These are phyloP conservation scores for Erodium chrysanthum DNA, from an alignment of 441 rosid species.

Conservation along the genomic window DNA sequence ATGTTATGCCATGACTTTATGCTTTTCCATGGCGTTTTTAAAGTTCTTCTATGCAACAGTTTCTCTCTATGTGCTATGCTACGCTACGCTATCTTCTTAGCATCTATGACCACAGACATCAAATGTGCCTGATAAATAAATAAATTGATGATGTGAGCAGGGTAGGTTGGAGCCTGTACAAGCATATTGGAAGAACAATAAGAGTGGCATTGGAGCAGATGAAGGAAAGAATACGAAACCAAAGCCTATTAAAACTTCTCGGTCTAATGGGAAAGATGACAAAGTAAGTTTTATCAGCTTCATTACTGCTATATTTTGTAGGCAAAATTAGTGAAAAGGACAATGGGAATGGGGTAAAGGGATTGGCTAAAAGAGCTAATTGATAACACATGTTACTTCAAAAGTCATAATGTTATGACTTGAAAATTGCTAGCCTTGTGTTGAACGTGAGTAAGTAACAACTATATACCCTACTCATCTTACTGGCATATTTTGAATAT, in stretches of 20 bases:
- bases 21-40: not conserved
- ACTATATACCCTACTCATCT: not conserved
- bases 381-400: not conserved
- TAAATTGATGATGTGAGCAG: slow-evolving; percentile 25
- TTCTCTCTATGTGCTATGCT: not conserved
- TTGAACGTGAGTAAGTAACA: not conserved
- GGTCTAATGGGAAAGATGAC: slow-evolving; percentile 17
- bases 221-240: slow-evolving; percentile 31
- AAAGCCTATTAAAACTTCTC: slow-evolving; percentile 20
- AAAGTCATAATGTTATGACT: not conserved
- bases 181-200: slow-evolving; percentile 49
- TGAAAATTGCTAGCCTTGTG: not conserved
- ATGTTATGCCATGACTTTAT: not conserved
- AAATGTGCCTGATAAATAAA: not conserved
- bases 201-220: slow-evolving; percentile 68
- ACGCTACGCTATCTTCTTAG: not conserved
- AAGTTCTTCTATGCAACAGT: not conserved
- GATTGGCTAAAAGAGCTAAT: not conserved
- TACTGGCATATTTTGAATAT: not conserved
- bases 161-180: slow-evolving; percentile 72
- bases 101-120: not conserved
- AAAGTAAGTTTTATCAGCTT: slow-evolving; percentile 24
- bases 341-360: not conserved
- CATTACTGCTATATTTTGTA: not conserved
- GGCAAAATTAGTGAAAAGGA: not conserved